Evolutionary conservation across 2,329 filamentous ascomycete species (phyloP), one percentile per base, ranked within the genome.

Genomic region (Sphaceloma murrayae): DNA sequence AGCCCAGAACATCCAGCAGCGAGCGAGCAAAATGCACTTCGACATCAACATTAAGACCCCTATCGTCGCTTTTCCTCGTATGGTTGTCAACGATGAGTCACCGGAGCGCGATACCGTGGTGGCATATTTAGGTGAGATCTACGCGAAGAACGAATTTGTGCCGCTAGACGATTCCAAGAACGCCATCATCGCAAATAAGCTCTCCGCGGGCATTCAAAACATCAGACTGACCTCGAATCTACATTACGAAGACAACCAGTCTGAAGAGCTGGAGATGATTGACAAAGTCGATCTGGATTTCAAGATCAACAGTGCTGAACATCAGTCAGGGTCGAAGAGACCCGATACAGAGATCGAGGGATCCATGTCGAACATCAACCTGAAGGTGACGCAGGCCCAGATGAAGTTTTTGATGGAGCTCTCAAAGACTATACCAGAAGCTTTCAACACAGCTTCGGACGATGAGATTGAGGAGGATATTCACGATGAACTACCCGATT

Each of bases 261-360:
- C 77, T 0, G 91, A 98, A 61, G 87, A 94, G 59, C 70, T 98
- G 5, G 86, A 98, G 59, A 82, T 99, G 68, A 94, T 99, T 53
- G 88, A 98, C 56, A 87, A 95, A 54, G 87, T 98, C 9, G 91
- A 98, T 59, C 69, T 99, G 17, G 85, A 84, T 36, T 95, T 98
- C 65, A 85, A 84, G 49, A 80, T 98, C 51, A 93, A 83, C 2
- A 89, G 95, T 62, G 77, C 88, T 1, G 89, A 96, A 58, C 91
- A 98, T 58, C 79, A 77, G 53, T 62, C 75, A 22, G 83, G 82
- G 10, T 70, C 75, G 43, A 80, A 91, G 56, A 76, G 89, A 29
- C 91, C 91, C 0, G 89, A 98, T 56, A 80, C 87, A 39, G 89
- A 96, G 63, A 80, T 98, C 14, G 81, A 91, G 59, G 88, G 89